These are phyloP conservation scores for Metschnikowia peoriensis DNA, from an alignment of 805 yeast genomes.

Conservation along the genomic window DNA sequence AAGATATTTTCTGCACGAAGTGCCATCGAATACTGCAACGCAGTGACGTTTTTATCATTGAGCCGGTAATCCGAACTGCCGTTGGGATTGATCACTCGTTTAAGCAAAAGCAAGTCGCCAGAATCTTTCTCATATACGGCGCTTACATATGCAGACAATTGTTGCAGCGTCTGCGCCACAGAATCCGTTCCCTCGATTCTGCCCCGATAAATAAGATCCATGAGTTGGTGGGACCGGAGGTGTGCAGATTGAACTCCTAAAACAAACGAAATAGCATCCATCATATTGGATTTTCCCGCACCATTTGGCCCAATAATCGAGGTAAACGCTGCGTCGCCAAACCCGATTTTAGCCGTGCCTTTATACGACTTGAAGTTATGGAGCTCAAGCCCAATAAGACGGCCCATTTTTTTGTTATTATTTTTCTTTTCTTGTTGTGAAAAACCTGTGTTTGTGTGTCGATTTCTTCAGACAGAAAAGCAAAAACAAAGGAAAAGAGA, in stretches of 20 bases:
- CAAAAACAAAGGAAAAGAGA: not conserved
- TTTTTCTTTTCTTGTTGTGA: no score
- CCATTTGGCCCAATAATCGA: slow-evolving; percentile 98
- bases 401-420: slow-evolving; percentile 77
- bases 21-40: slow-evolving; percentile 60
- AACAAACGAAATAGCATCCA: slow-evolving; percentile 96
- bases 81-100: slow-evolving; percentile 53
- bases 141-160: slow-evolving; percentile 67
- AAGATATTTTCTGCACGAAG: slow-evolving; percentile 78
- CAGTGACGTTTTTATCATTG: slow-evolving; percentile 58
- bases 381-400: slow-evolving; percentile 73
- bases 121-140: slow-evolving; percentile 68
- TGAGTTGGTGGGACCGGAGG: slow-evolving; percentile 68
- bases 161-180: slow-evolving; percentile 25
- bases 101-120: slow-evolving; percentile 59
- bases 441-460: not conserved
- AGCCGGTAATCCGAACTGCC: slow-evolving; percentile 72
- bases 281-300: slow-evolving; percentile 94
- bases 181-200: slow-evolving; percentile 20
- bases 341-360: slow-evolving; percentile 73
- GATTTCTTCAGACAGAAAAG: no score
- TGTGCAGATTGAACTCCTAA: slow-evolving; percentile 77
- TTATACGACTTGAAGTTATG: slow-evolving; percentile 88
- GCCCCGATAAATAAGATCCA: slow-evolving; percentile 82
- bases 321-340: slow-evolving; percentile 81